Percentiles rank a stretch among this genome's conserved stretches.
Conservation (phyloP, 2,329 filamentous ascomycete species). For the Davidsoniella australis region DNA sequence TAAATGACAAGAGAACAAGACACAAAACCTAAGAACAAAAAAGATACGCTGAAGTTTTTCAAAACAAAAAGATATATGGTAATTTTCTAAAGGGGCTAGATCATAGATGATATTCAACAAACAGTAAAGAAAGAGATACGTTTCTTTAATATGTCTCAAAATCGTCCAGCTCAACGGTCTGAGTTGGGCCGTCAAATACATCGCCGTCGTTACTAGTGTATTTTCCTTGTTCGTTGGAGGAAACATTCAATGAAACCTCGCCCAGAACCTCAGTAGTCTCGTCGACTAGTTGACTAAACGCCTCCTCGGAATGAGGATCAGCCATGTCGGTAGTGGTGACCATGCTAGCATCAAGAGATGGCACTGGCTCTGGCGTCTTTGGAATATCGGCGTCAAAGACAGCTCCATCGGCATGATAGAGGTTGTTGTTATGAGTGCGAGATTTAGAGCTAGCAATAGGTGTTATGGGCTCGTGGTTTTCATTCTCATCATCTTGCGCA, state of each 20-base stretch:
- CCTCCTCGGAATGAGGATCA: background rate
- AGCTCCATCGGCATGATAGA: background rate
- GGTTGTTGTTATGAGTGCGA: background rate
- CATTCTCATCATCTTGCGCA: too few relatives aligned
- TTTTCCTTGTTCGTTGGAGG: slow-evolving; percentile 1
- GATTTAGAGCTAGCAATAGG: too few relatives aligned
- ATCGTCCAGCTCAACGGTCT: slow-evolving; percentile 1
- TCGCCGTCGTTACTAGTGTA: slow-evolving; percentile 5
- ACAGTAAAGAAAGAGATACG: background rate
- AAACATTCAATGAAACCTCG: background rate
- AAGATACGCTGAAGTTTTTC: background rate
- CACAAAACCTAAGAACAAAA: slow-evolving; percentile 1
- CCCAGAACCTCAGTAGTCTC: background rate
- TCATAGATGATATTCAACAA: background rate
- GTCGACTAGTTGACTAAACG: slow-evolving; percentile 1
- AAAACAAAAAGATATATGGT: background rate
- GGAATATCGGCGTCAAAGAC: slow-evolving; percentile 7
- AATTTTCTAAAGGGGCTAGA: too few relatives aligned
- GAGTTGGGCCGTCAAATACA: slow-evolving; percentile 7
- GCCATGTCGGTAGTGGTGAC: slow-evolving; percentile 6
- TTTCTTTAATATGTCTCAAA: slow-evolving; percentile 5
- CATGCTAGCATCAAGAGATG: slow-evolving; percentile 10
- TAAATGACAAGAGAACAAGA: background rate
- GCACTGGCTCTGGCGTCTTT: slow-evolving; percentile 8
- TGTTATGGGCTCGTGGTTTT: too few relatives aligned